Conservation (phyloP, 305 asterid genomes). For the Striga hermonthica region DNA sequence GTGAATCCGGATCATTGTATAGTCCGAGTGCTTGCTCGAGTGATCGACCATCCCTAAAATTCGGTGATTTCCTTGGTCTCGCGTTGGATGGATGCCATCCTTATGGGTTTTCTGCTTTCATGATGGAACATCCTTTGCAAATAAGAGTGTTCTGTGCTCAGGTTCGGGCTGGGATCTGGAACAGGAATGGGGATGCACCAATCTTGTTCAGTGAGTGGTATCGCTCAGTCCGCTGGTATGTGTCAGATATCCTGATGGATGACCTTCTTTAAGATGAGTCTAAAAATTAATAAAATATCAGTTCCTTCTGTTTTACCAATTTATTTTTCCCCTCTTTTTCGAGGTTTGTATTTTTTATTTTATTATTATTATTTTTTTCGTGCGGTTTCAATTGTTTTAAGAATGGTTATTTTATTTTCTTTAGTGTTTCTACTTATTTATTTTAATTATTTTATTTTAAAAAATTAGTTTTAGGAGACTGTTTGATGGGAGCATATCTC, state of each 20-base stretch:
- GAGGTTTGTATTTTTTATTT: too few species aligned
- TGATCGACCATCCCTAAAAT: slow-evolving; percentile 41
- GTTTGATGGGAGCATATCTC: too few species aligned
- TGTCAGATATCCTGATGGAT: neutral
- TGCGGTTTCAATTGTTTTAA: too few species aligned
- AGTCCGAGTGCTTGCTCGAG: slow-evolving; percentile 21
- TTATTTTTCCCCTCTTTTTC: too few species aligned
- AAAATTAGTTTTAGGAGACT: too few species aligned
- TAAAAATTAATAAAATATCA: too few species aligned
- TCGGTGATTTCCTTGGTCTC: slow-evolving; percentile 60
- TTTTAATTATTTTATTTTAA: too few species aligned
- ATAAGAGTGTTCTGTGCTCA: slow-evolving; percentile 94
- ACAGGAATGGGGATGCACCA: slow-evolving; percentile 85
- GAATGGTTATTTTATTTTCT: too few species aligned
- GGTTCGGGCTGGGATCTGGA: slow-evolving; percentile 99
- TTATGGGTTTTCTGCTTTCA: slow-evolving; percentile 78
- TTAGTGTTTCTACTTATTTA: too few species aligned
- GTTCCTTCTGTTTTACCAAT: too few species aligned
- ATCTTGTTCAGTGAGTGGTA: slow-evolving; percentile 82
- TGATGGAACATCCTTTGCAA: slow-evolving; percentile 95
- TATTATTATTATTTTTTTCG: too few species aligned
- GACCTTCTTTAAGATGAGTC: too few species aligned
- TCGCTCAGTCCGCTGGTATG: slow-evolving; percentile 91
- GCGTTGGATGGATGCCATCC: slow-evolving; percentile 88
- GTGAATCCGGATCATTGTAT: slow-evolving; percentile 49